Percentiles rank a stretch among this genome's conserved stretches.
These are phyloP conservation scores for Naganishia cerealis DNA, from an alignment of 1,284 basidiomycete genomes.

Conservation along the genomic window DNA sequence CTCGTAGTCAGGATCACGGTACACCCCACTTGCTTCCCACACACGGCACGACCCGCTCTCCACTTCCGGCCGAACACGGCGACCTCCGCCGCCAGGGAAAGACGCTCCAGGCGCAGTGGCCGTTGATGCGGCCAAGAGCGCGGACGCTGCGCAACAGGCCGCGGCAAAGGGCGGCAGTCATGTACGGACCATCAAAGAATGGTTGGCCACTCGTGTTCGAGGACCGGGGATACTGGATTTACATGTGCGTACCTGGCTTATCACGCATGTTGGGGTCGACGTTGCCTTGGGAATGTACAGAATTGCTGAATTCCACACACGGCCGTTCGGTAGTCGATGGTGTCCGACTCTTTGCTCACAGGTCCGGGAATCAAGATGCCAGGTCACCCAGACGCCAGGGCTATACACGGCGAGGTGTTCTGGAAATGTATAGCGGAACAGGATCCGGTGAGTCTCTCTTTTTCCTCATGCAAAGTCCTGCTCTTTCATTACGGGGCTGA, in stretches of 20 bases:
- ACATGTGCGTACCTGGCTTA: conserved; percentile 41
- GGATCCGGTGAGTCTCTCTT: conserved; percentile 39
- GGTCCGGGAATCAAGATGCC: conserved; percentile 48
- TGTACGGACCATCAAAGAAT: conserved; percentile 48
- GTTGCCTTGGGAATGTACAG: too few species aligned
- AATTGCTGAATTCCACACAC: not conserved
- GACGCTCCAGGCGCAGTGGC: not conserved
- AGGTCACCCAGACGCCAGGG: conserved; percentile 46
- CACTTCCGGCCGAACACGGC: conserved; percentile 7
- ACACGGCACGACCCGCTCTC: conserved; percentile 15
- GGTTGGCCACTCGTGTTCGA: conserved; percentile 44
- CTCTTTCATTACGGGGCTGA: conserved; percentile 13
- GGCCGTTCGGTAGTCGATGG: conserved; percentile 39
- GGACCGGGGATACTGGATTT: conserved; percentile 47
- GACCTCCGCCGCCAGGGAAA: not conserved
- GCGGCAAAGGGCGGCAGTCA: conserved; percentile 34
- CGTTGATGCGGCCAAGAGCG: not conserved
- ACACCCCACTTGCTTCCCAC: not conserved
- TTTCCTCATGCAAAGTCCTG: not conserved
- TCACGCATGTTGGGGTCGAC: not conserved
- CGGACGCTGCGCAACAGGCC: not conserved
- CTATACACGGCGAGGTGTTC: conserved; percentile 45
- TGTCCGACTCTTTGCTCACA: conserved; percentile 46
- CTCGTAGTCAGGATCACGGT: conserved; percentile 9
- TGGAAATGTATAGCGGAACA: conserved; percentile 47